Conservation (phyloP, 768 basidiomycete genomes). For the Boletus tomentosulus region DNA sequence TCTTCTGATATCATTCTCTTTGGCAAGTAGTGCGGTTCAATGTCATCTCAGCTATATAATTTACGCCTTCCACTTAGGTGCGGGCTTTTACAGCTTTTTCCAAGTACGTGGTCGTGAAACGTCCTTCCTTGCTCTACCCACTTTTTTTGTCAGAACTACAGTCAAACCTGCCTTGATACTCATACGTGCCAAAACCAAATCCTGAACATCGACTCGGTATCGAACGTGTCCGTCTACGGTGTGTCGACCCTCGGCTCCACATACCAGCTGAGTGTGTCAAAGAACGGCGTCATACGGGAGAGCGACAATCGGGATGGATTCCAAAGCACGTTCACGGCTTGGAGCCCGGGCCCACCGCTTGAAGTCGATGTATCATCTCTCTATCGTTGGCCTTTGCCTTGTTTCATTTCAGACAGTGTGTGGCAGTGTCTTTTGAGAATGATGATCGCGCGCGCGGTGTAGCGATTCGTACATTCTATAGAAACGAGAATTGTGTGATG, state of each 20-base stretch:
- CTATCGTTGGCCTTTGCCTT: neutral
- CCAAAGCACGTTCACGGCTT: constrained; percentile 32
- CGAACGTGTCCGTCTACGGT: constrained; percentile 35
- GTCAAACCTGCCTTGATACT: constrained; percentile 42
- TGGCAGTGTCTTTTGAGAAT: neutral
- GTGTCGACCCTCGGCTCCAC: constrained; percentile 40
- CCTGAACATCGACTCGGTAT: constrained; percentile 33
- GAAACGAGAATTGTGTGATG: neutral
- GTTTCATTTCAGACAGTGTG: neutral
- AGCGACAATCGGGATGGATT: constrained; percentile 38
- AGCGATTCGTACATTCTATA: neutral
- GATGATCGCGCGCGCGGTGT: neutral
- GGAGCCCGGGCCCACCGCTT: constrained; percentile 1
- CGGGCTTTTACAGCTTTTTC: constrained; percentile 47
- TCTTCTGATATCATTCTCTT: constrained; percentile 42
- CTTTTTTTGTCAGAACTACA: constrained; percentile 42
- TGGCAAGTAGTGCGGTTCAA: constrained; percentile 20
- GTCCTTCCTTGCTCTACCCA: neutral
- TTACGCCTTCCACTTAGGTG: constrained; percentile 24
- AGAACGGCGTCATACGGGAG: constrained; percentile 29
- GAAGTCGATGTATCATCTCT: neutral
- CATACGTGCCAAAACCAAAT: constrained; percentile 49
- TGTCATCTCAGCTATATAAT: neutral
- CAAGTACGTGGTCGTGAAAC: constrained; percentile 18
- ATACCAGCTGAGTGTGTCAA: constrained; percentile 36